These are phyloP conservation scores for Narthecium ossifragum DNA, from an alignment of 106 monocot species.

Conservation along the genomic window DNA sequence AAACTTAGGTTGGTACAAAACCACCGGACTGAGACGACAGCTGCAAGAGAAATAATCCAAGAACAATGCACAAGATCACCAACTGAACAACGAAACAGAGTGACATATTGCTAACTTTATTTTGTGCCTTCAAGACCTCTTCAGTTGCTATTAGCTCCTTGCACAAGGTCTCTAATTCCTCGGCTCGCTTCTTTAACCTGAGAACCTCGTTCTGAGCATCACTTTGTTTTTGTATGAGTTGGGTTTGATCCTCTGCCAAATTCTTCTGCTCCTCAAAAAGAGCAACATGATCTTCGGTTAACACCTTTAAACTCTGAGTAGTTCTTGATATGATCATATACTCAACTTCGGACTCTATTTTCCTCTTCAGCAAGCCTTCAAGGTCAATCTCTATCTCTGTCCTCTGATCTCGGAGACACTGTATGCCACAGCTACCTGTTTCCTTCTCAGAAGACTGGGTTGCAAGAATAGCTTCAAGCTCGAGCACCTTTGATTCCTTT, in stretches of 20 bases:
- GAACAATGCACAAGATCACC: constrained; percentile 27
- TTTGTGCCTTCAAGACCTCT: constrained; percentile 37
- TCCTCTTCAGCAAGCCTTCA: constrained; percentile 34
- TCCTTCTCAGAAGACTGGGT: not conserved
- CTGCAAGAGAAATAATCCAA: constrained; percentile 36
- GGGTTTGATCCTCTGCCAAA: constrained; percentile 18
- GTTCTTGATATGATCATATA: constrained; percentile 31
- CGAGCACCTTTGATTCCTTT: constrained; percentile 21
- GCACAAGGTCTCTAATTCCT: constrained; percentile 31
- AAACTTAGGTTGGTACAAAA: constrained; percentile 54
- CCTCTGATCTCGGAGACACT: not conserved
- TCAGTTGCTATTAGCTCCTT: constrained; percentile 21
- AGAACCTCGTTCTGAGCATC: constrained; percentile 18
- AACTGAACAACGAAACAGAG: constrained; percentile 45
- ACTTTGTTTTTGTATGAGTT: constrained; percentile 20
- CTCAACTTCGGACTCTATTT: constrained; percentile 43
- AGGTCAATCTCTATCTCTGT: constrained; percentile 32
- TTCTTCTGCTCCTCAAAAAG: constrained; percentile 46
- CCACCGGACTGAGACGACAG: constrained; percentile 23
- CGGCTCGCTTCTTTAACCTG: constrained; percentile 23
- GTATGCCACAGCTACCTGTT: not conserved
- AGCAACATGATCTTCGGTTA: constrained; percentile 24
- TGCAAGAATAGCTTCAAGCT: constrained; percentile 21
- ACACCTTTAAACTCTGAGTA: constrained; percentile 17
- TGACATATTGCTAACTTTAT: constrained; percentile 25